Evolutionary conservation across 2,329 filamentous ascomycete genomes (phyloP), one percentile per base, ranked within the genome.

Genomic region (Arthrocladium fulminans): DNA sequence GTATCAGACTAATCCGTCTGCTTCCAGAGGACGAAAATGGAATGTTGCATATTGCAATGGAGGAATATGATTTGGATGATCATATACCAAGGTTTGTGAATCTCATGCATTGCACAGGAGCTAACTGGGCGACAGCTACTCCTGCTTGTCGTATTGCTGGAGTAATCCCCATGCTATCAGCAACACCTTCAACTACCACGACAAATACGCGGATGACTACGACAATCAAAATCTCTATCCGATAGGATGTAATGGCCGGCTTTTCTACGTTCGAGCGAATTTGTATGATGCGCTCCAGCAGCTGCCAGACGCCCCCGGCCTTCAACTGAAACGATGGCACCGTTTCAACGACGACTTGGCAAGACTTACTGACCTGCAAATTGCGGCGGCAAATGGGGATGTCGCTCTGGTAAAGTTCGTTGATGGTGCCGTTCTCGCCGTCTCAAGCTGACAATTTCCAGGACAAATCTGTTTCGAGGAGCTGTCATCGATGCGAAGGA

Each of bases 241-340:
- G 4, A 40, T 40, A 4, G 17, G 15, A 22, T 40, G 37, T n/a
- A 40, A 40, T 19, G 37, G 37, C 37, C 17, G 37, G 17, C 17
- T 40, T 3, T 20, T 40, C 3, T 22, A 40, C 17, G 37, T 40
- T 7, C 37, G 37, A 40, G 37, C 37, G 22, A 40, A 40, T n/a
- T n/a, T 40, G 8, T 40, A 40, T 19, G 37, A 40, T 22, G 37
- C 37, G 9, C 37, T 40, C 17, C 37, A 40, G 37, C 37, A 40
- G n/a, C 37, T 40, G n/a, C 37, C 37, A 8, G 37, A 40, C 12
- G 17, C 37, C 9, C 37, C 37, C 19, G 37, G 37, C 37, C 8
- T 24, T 6, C 22, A 22, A 15, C n/a, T 40, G 22, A 40, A 40
- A 15, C 37, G 17, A n/a, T 40, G 37, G 37, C 17, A 40, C 17